Conservation (phyloP, 257 asterid genomes). For the Lithospermum erythrorhizon region DNA sequence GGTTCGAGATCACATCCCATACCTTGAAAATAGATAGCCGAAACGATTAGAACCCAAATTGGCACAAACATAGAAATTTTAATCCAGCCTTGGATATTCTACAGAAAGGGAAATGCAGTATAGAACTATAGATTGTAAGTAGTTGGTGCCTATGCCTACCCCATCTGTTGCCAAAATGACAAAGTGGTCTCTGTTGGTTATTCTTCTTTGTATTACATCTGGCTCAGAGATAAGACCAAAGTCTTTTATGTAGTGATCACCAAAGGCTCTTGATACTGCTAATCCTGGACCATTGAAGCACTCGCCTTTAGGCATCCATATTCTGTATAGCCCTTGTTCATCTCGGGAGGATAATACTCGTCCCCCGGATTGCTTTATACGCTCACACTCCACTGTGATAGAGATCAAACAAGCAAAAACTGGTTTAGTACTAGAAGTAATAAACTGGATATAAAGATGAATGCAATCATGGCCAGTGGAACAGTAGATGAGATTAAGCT, state of each 20-base stretch:
- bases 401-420: slow-evolving; percentile 1
- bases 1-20: slow-evolving; percentile 69
- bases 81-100: too few species aligned
- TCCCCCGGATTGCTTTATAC: slow-evolving; percentile 56
- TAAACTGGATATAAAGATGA: neutral
- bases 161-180: slow-evolving; percentile 76
- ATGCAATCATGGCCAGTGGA: too few species aligned
- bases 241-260: slow-evolving; percentile 62
- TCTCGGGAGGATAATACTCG: slow-evolving; percentile 39
- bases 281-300: slow-evolving; percentile 59
- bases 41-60: neutral
- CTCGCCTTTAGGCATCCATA: slow-evolving; percentile 57
- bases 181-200: slow-evolving; percentile 45
- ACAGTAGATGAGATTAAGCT: too few species aligned
- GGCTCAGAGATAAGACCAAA: slow-evolving; percentile 81
- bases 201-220: slow-evolving; percentile 43
- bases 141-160: slow-evolving; percentile 21
- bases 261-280: slow-evolving; percentile 73
- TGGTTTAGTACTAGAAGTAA: neutral
- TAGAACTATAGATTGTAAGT: neutral
- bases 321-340: slow-evolving; percentile 61
- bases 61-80: neutral
- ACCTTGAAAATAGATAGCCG: slow-evolving; percentile 23
- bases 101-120: neutral
- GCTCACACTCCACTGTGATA: slow-evolving; percentile 46